Evolutionary conservation across 768 basidiomycete species (phyloP), one percentile per base, ranked within the genome.

Genomic region (Lactarius sanguifluus): DNA sequence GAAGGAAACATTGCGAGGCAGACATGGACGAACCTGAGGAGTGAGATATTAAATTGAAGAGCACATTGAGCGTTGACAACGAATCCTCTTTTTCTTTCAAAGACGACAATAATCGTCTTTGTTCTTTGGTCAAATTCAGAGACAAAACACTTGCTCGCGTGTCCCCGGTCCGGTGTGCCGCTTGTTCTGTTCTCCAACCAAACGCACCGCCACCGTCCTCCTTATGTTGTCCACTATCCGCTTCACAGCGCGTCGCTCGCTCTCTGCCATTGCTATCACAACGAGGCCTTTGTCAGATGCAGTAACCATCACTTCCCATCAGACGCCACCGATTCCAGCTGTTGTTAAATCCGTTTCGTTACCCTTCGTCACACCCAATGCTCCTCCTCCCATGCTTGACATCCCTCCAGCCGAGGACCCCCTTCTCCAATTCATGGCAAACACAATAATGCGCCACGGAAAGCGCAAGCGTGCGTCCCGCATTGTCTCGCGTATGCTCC

Each of bases 371-470:
- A 56, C 54, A 12, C 34, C 32, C 2, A 30, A 59, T 16, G 20
- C 16, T 13, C 40, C 64, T 20, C 71, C 69, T n/a, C 64, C 69
- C 8, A 16, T 64, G 43, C 65, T 76, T 30, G 81, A 87, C 71
- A 84, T 93, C 23, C 90, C 91, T 3, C 90, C 90, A n/a, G 80
- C 82, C 1, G 81, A 85, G 60, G 90, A 92, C 74, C 92, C 92
- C 1, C 80, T 93, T 3, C 84, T 93, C 6, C 79, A 84, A 66
- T 86, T 87, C 71, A 74, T 94, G 60, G 80, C 90, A 3, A 85
- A 85, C 20, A 76, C 79, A 62, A 77, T 92, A 57, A 87, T 88
- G 79, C 73, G 73, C 43, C 77, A 89, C 73, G 93, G 93, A 38
- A 81, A 86, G 64, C 84, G 87, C 64, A 81, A 89, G 10, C 79